Percentiles rank a stretch among this genome's conserved stretches.
phyloP scores from a whole-genome alignment of 2,329 filamentous ascomycete species.

The Venturia oleaginea region DNA sequence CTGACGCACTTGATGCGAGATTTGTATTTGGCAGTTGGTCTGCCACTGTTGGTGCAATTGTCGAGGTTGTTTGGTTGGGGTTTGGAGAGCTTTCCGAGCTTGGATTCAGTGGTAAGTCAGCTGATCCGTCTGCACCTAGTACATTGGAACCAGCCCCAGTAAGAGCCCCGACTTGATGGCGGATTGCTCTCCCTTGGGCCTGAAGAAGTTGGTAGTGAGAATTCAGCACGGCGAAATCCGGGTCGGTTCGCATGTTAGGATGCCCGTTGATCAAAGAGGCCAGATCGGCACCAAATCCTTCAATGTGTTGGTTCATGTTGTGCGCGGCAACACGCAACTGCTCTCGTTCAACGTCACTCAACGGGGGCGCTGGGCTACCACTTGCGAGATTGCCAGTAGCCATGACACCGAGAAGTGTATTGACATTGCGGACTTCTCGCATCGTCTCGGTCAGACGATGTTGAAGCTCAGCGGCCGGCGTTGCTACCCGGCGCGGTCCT shows the following conservation, averaged over 20 bases:
- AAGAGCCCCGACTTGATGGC: background rate
- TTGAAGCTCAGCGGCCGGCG: slow-evolving; percentile 11
- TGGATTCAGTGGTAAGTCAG: background rate
- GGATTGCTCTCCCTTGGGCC: slow-evolving; percentile 5
- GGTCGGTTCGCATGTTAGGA: slow-evolving; percentile 5
- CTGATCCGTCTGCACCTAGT: background rate
- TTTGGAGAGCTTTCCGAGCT: background rate
- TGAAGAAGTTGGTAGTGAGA: slow-evolving; percentile 4
- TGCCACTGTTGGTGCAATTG: background rate
- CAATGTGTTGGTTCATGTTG: slow-evolving; percentile 11
- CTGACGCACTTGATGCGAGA: background rate
- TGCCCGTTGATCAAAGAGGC: slow-evolving; percentile 4
- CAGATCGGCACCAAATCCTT: slow-evolving; percentile 10
- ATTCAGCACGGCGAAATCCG: slow-evolving; percentile 7
- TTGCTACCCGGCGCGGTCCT: slow-evolving; percentile 8
- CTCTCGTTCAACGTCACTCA: background rate
- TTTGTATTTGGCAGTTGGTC: background rate
- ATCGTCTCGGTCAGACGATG: slow-evolving; percentile 6
- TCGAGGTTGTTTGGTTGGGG: background rate
- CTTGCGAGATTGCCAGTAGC: background rate
- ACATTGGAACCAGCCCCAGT: background rate
- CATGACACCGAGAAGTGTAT: slow-evolving; percentile 4
- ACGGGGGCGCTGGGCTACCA: slow-evolving; percentile 2
- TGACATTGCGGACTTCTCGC: slow-evolving; percentile 10
- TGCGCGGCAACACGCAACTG: background rate